These are phyloP conservation scores for Hevea brasiliensis DNA, from an alignment of 345 rosid species.

Conservation along the genomic window DNA sequence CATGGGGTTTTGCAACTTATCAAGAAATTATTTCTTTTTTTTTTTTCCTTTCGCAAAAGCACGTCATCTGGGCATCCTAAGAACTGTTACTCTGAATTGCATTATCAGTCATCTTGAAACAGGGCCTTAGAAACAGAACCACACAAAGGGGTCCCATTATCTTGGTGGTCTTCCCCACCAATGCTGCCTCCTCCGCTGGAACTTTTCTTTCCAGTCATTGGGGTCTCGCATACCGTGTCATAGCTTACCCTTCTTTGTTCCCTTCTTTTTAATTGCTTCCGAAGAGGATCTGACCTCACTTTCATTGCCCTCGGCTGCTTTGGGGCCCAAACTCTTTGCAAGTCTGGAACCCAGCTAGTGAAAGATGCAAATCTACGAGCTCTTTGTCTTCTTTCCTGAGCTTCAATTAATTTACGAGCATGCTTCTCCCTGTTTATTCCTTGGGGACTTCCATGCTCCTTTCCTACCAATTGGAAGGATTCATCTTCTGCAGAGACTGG, in stretches of 20 bases:
- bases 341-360: constrained; percentile 83
- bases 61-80: not conserved
- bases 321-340: constrained; percentile 92
- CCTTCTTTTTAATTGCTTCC: constrained; percentile 56
- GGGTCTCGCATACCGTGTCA: constrained; percentile 83
- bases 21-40: not conserved
- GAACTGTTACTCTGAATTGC: not conserved
- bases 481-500: constrained; percentile 37
- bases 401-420: constrained; percentile 52
- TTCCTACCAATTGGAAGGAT: constrained; percentile 28
- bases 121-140: constrained; percentile 68
- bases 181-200: constrained; percentile 23
- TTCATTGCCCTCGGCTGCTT: constrained; percentile 47
- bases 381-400: constrained; percentile 73
- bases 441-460: constrained; percentile 24
- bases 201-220: constrained; percentile 51
- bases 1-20: not conserved
- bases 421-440: constrained; percentile 32
- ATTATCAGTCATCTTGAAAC: constrained; percentile 54
- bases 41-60: not conserved
- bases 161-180: constrained; percentile 33
- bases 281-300: constrained; percentile 28
- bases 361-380: constrained; percentile 77
- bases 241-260: constrained; percentile 37
- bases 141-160: constrained; percentile 26